Base-by-base conservation (phyloP, 495 filamentous ascomycete species). In the Apiosordaria backusii region DNA sequence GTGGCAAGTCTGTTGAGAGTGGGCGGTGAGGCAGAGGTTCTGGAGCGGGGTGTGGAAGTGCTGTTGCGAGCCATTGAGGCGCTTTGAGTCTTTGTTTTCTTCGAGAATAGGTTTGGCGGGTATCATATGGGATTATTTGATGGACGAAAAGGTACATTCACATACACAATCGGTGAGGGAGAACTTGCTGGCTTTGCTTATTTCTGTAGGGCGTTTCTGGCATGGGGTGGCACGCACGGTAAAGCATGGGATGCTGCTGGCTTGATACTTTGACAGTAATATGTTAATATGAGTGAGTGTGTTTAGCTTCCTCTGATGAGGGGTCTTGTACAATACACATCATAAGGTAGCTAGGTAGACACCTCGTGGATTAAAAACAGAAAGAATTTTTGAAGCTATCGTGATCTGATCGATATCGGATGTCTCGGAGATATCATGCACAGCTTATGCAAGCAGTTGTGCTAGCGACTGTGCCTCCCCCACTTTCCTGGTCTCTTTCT, bases 1-100 rank as follows among this genome's bases (percentile, higher is more conserved):
- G 82, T 99, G 65, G 88, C 90, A 15, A 92, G 91, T 83, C 79
- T 93, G 60, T 74, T 99, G 60, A 86, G 85, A 50, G 85, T 87
- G 50, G 79, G 77, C 4, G 66, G 69, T n/a, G 76, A 68, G 1
- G 81, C 80, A 27, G 83, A 79, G 70, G 68, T 83, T 24, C 74
- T 73, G 53, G 69, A 86, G 67, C 77, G 81, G 62, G 85, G 86
- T 1, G 68, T 97, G 55, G 86, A 90, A 57, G 89, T 95, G 9
- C 75, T 97, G 73, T 79, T 87, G 68, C 86, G 81, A 74, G 92
- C 91, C 50, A 91, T 97, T 75, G 91, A 89, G 70, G 85, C 84
- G 27, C 79, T 97, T 67, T 95, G 74, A 87, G 22, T 25, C 15
- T 23, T 29, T 27, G 9, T n/a, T 54, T 23, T 23, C 7, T 45